Evolutionary conservation across 225 moss, liverwort and hornwort species (phyloP), one percentile per base, ranked within the genome.

Genomic region (Bryum argenteum): DNA sequence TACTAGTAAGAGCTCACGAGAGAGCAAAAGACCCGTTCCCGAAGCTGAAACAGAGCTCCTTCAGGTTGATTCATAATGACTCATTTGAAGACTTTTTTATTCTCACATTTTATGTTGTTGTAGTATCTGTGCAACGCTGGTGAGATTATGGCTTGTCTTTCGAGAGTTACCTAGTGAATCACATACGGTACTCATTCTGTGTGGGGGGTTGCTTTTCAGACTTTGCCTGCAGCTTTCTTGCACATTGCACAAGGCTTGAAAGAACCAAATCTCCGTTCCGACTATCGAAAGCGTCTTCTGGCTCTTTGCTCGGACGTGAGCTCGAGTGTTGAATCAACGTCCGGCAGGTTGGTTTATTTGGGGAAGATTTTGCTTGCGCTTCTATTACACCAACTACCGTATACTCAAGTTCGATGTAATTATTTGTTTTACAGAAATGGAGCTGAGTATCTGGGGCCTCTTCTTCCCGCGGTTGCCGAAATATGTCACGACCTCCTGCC

Each of bases 391-490:
- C 21, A 40, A 66, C 53, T 17, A 26, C 20, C 3, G 10, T 42
- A 44, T 12, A 37, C 5, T 67, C 33, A 18, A 53, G 38, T 66
- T 45, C 72, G 54, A 67, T 78, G 43, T 22, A n/a, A 1, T 22
- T 67, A 33, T 43, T 44, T 58, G 72, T 60, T 67, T 26, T 11
- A 61, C 91, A 93, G 94, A 84, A 74, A 85, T 70, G 91, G 94
- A 44, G 90, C 90, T 73, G 90, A 89, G 38, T 82, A 83, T 45
- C 88, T 94, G 71, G 94, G 94, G 33, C 91, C 94, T 67, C 94
- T 95, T 72, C 85, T 95, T 40, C 89, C 89, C 65, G 80, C 94
- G 58, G 85, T 95, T 48, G 91, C 94, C 60, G 91, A 92, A 70
- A 80, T 88, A 50, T 90, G 91, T 76, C 67, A 79, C 28, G 91